These are phyloP conservation scores for Sarcomyxa edulis DNA, from an alignment of 768 basidiomycete species.

Conservation along the genomic window DNA sequence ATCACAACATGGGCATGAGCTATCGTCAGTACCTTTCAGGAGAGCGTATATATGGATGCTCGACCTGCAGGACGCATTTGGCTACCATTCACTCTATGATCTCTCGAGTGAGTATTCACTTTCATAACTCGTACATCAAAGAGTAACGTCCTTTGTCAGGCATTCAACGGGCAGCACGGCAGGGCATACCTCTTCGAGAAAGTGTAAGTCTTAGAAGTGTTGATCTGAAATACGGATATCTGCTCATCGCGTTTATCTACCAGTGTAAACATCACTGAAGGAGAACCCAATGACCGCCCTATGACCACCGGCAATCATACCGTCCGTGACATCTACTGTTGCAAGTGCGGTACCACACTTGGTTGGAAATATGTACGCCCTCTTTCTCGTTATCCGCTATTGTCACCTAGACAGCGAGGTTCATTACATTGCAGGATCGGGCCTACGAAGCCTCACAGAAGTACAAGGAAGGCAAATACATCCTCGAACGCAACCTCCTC, in stretches of 20 bases:
- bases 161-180: constrained; percentile 96
- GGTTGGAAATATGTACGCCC: constrained; percentile 96
- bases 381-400: not conserved
- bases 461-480: constrained; percentile 98
- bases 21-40: constrained; percentile 84
- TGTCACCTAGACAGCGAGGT: not conserved
- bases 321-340: constrained; percentile 92
- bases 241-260: too few relatives aligned
- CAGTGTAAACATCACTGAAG: constrained; percentile 90
- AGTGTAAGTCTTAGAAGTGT: constrained; percentile 58
- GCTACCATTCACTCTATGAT: constrained; percentile 91
- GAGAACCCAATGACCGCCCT: constrained; percentile 83
- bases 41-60: constrained; percentile 85
- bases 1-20: constrained; percentile 73
- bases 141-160: constrained; percentile 40
- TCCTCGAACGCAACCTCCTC: constrained; percentile 90
- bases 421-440: constrained; percentile 64
- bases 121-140: constrained; percentile 6
- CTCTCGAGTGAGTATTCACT: constrained; percentile 57
- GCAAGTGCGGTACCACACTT: constrained; percentile 79
- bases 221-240: too few relatives aligned
- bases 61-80: constrained; percentile 82
- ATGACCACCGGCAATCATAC: constrained; percentile 98
- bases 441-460: constrained; percentile 89
- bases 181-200: constrained; percentile 90